Conservation (phyloP, 495 filamentous ascomycete genomes). For the Staphylotrichum longicolle region DNA sequence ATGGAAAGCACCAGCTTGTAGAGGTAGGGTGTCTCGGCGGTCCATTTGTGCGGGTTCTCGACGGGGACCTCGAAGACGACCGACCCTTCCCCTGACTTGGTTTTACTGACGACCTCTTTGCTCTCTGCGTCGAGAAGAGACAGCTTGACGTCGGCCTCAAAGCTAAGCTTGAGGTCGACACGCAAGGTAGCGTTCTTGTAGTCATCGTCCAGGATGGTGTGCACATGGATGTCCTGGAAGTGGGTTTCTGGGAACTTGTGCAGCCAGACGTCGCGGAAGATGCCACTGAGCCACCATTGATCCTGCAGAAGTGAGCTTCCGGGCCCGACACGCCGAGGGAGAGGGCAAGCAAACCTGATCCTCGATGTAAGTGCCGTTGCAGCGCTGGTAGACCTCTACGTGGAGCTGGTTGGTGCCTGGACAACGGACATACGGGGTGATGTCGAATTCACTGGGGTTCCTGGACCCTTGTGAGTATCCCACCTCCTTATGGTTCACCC, state of each 20-base stretch:
- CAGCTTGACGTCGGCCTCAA: slow-evolving; percentile 29
- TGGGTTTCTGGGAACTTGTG: slow-evolving; percentile 57
- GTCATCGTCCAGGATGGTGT: slow-evolving; percentile 54
- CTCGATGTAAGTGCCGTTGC: slow-evolving; percentile 66
- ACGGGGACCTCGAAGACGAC: slow-evolving; percentile 37
- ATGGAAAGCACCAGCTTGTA: slow-evolving; percentile 50
- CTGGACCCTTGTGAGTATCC: slow-evolving; percentile 68
- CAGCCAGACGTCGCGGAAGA: slow-evolving; percentile 68
- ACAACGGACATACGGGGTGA: slow-evolving; percentile 49
- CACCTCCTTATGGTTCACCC: slow-evolving; percentile 61
- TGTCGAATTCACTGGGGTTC: slow-evolving; percentile 67
- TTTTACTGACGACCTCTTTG: slow-evolving; percentile 26
- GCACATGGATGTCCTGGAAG: slow-evolving; percentile 59
- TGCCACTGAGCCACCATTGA: slow-evolving; percentile 60
- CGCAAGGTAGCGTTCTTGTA: slow-evolving; percentile 56
- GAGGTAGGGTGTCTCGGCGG: slow-evolving; percentile 65
- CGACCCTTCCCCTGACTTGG: slow-evolving; percentile 16
- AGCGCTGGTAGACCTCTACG: slow-evolving; percentile 67
- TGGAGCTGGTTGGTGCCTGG: slow-evolving; percentile 52
- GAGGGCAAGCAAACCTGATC: slow-evolving; percentile 47
- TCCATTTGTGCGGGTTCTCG: slow-evolving; percentile 59
- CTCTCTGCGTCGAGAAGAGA: slow-evolving; percentile 38
- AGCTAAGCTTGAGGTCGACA: slow-evolving; percentile 46
- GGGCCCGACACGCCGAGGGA: background rate
- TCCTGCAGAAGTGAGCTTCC: slow-evolving; percentile 31